Evolutionary conservation across 441 rosid genomes (phyloP).

Genomic region (Mallotus repandus): DNA sequence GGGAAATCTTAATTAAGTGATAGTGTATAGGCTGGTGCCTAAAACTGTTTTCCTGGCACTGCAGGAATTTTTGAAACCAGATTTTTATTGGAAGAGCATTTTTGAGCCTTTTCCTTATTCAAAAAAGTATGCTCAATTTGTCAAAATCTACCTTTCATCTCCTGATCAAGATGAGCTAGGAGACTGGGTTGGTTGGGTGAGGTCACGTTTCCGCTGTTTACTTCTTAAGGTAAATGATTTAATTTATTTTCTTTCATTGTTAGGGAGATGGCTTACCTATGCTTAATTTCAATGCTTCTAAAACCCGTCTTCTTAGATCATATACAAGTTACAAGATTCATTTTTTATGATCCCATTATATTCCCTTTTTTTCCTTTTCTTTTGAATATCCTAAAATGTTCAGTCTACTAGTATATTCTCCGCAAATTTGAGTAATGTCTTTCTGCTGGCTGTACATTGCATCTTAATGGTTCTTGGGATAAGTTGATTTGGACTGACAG

Average conservation of each 20-base stretch:
- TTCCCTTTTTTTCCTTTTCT: too few relatives aligned
- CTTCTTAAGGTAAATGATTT: slow-evolving; percentile 39
- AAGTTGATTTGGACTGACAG: background rate
- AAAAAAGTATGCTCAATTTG: slow-evolving; percentile 42
- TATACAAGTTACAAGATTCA: background rate
- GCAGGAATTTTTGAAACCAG: slow-evolving; percentile 24
- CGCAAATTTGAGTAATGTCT: background rate
- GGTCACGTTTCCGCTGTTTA: slow-evolving; percentile 55
- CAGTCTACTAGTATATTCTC: background rate
- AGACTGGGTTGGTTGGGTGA: slow-evolving; percentile 69
- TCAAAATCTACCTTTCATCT: slow-evolving; percentile 50
- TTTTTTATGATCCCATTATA: too few relatives aligned
- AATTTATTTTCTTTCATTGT: background rate
- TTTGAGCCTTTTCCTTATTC: slow-evolving; percentile 52
- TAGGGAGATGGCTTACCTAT: background rate
- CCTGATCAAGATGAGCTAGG: slow-evolving; percentile 42
- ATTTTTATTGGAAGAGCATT: slow-evolving; percentile 41
- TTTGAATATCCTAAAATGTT: background rate
- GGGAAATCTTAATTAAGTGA: background rate
- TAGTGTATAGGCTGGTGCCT: background rate
- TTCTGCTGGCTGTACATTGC: background rate
- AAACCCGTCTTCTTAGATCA: background rate
- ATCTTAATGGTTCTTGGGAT: background rate
- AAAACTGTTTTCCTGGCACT: background rate
- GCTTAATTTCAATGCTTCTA: background rate